Conservation (phyloP, 23 red algal species). For the Agarophyton chilense region DNA sequence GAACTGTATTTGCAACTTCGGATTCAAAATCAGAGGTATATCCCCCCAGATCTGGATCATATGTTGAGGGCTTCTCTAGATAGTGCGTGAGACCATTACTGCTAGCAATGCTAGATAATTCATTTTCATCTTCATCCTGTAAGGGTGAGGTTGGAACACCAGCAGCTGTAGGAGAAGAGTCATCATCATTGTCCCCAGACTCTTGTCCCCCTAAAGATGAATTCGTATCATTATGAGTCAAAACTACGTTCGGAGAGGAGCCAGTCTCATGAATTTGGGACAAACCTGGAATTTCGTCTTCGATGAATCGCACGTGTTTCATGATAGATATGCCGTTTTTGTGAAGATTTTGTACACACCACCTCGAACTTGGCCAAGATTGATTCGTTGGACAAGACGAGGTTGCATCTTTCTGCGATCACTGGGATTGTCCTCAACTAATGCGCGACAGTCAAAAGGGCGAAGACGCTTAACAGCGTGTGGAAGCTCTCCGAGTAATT, state of each 20-base stretch:
- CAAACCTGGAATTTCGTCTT: not conserved
- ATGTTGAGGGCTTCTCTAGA: constrained; percentile 13
- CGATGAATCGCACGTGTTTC: constrained; percentile 22
- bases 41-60: constrained; percentile 19
- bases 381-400: not conserved
- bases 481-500: no score
- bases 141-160: no score
- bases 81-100: constrained; percentile 11
- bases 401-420: not conserved
- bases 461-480: constrained; percentile 17
- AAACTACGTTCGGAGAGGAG: no score
- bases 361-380: not conserved
- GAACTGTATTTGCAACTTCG: not conserved
- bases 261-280: not conserved
- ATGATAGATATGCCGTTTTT: not conserved
- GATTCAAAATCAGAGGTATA: not conserved
- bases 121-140: no score
- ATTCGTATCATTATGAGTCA: no score
- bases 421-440: not conserved
- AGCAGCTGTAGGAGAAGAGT: no score
- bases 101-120: no score
- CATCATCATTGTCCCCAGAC: not conserved
- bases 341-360: not conserved
- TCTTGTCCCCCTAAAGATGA: no score
- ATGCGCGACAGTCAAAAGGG: constrained; percentile 11